Evolutionary conservation across 1,284 basidiomycete species (phyloP).

Genomic region (Schizophyllum commune): DNA sequence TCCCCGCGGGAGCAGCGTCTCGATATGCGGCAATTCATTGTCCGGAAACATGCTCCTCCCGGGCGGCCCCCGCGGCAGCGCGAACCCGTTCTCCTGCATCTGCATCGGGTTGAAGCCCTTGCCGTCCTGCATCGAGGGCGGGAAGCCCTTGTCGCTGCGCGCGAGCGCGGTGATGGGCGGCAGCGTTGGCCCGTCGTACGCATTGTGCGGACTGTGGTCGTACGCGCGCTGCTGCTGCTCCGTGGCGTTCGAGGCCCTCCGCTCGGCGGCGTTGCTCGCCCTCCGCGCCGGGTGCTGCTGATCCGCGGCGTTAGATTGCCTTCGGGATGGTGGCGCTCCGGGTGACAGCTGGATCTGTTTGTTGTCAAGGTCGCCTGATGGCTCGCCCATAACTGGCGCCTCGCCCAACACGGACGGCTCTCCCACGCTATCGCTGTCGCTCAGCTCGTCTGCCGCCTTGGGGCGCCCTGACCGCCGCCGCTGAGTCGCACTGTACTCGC

Average conservation of each 20-base stretch:
- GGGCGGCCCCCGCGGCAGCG: neutral
- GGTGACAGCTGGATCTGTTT: slow-evolving; percentile 26
- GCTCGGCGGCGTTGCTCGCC: neutral
- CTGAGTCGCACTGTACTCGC: slow-evolving; percentile 74
- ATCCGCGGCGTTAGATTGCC: slow-evolving; percentile 7
- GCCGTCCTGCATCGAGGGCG: slow-evolving; percentile 3
- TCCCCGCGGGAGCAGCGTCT: slow-evolving; percentile 50
- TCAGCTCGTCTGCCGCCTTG: slow-evolving; percentile 62
- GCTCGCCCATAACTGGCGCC: slow-evolving; percentile 39
- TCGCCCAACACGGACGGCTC: slow-evolving; percentile 24
- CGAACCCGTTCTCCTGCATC: slow-evolving; percentile 12
- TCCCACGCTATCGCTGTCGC: slow-evolving; percentile 57
- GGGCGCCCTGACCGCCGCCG: slow-evolving; percentile 50
- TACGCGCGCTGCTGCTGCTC: neutral
- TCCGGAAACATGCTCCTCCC: slow-evolving; percentile 41
- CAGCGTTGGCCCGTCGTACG: slow-evolving; percentile 18
- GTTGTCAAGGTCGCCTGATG: slow-evolving; percentile 26
- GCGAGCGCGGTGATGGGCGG: neutral
- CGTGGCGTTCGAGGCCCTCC: neutral
- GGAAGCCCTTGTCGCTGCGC: neutral
- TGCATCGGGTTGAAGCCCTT: slow-evolving; percentile 10
- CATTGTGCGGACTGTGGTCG: neutral
- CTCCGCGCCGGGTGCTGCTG: neutral
- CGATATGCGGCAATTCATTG: slow-evolving; percentile 63
- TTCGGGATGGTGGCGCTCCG: slow-evolving; percentile 20